Percentiles rank a stretch among this genome's conserved stretches.
phyloP scores from a whole-genome alignment of 1,284 basidiomycete genomes.

The Leccinum pallidistipes region DNA sequence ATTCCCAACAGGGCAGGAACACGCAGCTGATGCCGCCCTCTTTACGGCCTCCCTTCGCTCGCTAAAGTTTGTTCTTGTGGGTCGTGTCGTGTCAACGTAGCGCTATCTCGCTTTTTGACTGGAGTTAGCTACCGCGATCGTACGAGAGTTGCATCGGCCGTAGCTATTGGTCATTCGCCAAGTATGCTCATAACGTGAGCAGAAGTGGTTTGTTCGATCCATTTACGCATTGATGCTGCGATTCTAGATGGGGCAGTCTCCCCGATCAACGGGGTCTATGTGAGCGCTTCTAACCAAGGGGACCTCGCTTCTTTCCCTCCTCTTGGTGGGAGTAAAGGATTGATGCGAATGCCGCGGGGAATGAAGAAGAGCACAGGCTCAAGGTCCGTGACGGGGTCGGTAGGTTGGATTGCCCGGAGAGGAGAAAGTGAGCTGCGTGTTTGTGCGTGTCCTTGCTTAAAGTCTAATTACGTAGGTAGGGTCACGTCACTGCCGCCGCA shows the following conservation, averaged over 20 bases:
- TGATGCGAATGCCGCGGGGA: conserved; percentile 31
- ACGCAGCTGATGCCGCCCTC: conserved; percentile 36
- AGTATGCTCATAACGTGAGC: conserved; percentile 18
- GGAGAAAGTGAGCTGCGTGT: conserved; percentile 19
- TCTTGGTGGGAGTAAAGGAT: conserved; percentile 10
- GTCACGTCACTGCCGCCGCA: conserved; percentile 32
- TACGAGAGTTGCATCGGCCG: conserved; percentile 7
- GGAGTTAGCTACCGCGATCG: conserved; percentile 12
- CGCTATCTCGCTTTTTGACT: conserved; percentile 21
- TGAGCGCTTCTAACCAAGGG: conserved; percentile 6
- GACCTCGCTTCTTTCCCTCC: conserved; percentile 14
- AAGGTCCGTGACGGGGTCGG: conserved; percentile 27
- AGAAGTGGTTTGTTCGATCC: conserved; percentile 12
- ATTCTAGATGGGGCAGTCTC: conserved; percentile 5
- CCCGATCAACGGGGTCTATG: conserved; percentile 28
- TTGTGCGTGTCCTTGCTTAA: conserved; percentile 36
- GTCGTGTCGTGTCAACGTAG: conserved; percentile 12
- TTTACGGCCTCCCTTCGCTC: conserved; percentile 30
- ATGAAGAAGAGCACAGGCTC: conserved; percentile 18
- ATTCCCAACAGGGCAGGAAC: conserved; percentile 21
- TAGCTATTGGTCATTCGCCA: conserved; percentile 9
- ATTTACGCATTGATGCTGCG: conserved; percentile 8
- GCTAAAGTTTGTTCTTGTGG: conserved; percentile 9
- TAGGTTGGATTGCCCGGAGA: conserved; percentile 20
- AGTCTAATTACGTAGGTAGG: conserved; percentile 36